Evolutionary conservation across 1,284 basidiomycete genomes (phyloP).

Genomic region (Uromyces viciae-fabae): DNA sequence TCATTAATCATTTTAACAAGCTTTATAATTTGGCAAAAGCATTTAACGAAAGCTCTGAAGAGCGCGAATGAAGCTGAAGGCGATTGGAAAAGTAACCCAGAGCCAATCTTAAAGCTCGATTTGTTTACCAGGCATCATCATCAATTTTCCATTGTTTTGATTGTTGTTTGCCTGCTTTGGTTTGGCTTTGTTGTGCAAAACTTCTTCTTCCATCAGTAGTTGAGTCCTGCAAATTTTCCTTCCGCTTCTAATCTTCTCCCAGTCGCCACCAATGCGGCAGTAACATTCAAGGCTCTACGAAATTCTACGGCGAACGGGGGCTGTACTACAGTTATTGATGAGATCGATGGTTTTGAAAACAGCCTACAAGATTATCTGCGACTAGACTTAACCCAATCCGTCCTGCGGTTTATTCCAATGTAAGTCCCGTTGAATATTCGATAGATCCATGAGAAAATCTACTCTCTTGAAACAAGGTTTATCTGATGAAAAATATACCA

Average conservation of each 20-base stretch:
- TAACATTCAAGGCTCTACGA: too few species aligned
- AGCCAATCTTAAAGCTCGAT: constrained; percentile 27
- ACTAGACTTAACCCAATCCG: constrained; percentile 7
- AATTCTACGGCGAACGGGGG: too few species aligned
- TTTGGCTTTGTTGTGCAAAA: constrained; percentile 34
- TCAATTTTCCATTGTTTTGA: constrained; percentile 4
- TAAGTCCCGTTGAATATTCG: too few species aligned
- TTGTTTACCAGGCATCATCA: constrained; percentile 29
- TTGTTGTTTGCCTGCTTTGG: constrained; percentile 26
- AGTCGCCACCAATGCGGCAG: too few species aligned
- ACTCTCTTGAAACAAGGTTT: too few species aligned
- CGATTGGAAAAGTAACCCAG: neutral
- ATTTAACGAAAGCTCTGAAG: neutral
- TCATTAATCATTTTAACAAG: neutral
- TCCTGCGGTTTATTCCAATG: constrained; percentile 38
- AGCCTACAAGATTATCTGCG: constrained; percentile 37
- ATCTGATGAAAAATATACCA: neutral
- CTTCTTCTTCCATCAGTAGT: constrained; percentile 42
- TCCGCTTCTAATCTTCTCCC: neutral
- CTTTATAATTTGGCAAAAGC: constrained; percentile 31
- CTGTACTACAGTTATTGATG: too few species aligned
- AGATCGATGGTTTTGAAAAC: too few species aligned
- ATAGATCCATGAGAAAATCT: too few species aligned
- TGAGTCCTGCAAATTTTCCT: neutral
- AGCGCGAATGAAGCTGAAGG: neutral